Evolutionary conservation across 352 stramenopile genomes (phyloP).

Genomic region (Salisapilia sapeloensis): DNA sequence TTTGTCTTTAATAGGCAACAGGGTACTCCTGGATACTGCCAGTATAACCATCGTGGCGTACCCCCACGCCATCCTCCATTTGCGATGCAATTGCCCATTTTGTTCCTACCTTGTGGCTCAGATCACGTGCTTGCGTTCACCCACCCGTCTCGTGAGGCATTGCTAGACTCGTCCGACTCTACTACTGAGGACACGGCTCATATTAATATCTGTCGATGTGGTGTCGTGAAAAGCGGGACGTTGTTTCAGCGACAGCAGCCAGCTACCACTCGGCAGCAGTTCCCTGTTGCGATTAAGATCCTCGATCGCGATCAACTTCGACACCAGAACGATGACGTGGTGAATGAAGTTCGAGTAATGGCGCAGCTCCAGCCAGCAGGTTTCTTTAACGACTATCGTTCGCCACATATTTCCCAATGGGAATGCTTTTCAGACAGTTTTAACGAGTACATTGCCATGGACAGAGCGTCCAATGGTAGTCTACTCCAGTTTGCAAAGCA

Average conservation of each 20-base stretch:
- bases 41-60: slow-evolving; percentile 41
- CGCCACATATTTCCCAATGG: slow-evolving; percentile 53
- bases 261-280: slow-evolving; percentile 6
- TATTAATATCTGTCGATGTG: slow-evolving; percentile 50
- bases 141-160: slow-evolving; percentile 18
- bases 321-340: slow-evolving; percentile 54
- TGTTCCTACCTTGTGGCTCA: slow-evolving; percentile 51
- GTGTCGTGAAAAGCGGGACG: slow-evolving; percentile 51
- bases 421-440: slow-evolving; percentile 36
- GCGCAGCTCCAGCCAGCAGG: slow-evolving; percentile 47
- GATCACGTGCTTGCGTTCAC: slow-evolving; percentile 49
- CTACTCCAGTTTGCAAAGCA: slow-evolving; percentile 50
- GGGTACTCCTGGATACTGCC: slow-evolving; percentile 27
- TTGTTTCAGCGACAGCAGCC: slow-evolving; percentile 36
- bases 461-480: slow-evolving; percentile 48
- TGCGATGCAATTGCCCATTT: slow-evolving; percentile 38
- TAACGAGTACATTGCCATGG: slow-evolving; percentile 74
- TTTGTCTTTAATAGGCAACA: slow-evolving; percentile 60
- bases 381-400: slow-evolving; percentile 33
- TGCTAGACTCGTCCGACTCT: slow-evolving; percentile 17
- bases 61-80: slow-evolving; percentile 56
- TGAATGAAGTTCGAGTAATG: slow-evolving; percentile 71
- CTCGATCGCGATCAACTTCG: slow-evolving; percentile 53
- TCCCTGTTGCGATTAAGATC: slow-evolving; percentile 57
- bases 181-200: slow-evolving; percentile 29